Evolutionary conservation across 2,329 filamentous ascomycete genomes (phyloP).

Genomic region (Fusarium phyllophilum): DNA sequence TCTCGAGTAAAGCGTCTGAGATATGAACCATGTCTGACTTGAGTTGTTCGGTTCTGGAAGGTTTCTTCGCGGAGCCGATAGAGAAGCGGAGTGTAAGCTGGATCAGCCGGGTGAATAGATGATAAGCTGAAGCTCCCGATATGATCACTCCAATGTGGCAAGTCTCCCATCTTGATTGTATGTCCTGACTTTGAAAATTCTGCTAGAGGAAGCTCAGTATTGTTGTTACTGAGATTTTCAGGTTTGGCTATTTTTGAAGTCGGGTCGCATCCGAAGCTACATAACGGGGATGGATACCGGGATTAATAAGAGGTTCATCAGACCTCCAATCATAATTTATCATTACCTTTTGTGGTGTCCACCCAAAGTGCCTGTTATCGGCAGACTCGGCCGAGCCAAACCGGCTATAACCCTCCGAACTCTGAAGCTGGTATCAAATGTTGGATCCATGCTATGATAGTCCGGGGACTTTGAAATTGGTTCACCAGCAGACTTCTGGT

Average conservation of each 20-base stretch:
- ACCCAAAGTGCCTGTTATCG: neutral
- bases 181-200: neutral
- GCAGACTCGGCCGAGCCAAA: neutral
- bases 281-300: neutral
- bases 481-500: neutral
- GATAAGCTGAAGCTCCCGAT: conserved; percentile 28
- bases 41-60: conserved; percentile 23
- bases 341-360: neutral
- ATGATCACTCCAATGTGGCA: conserved; percentile 4
- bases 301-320: neutral
- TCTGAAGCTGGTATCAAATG: neutral
- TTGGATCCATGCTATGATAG: rapidly evolving
- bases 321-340: conserved; percentile 11
- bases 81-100: conserved; percentile 33
- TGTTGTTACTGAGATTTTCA: neutral
- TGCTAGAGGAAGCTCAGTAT: neutral
- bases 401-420: neutral
- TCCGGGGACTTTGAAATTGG: neutral
- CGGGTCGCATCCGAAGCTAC: neutral
- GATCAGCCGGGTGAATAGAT: conserved; percentile 10
- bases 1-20: conserved; percentile 15
- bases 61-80: conserved; percentile 33
- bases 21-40: conserved; percentile 28
- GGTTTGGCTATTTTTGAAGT: neutral
- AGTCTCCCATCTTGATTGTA: neutral